These are phyloP conservation scores for Acarospora socialis DNA, from an alignment of 2,329 filamentous ascomycete species.

Conservation along the genomic window DNA sequence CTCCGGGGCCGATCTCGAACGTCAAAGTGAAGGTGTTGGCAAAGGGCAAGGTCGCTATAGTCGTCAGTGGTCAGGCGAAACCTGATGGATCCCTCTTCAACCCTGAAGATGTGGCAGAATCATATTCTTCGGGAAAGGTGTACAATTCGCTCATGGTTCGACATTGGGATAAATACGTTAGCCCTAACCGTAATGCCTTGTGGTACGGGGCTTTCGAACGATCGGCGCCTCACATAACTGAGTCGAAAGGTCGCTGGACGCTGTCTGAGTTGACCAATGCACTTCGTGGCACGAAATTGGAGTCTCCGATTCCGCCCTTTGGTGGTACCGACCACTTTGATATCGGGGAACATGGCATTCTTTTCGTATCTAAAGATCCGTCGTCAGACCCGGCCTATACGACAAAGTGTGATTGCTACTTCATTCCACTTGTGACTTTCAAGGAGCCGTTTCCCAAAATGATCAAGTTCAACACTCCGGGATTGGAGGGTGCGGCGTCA, in stretches of 20 bases:
- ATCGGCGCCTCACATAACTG: constrained; percentile 23
- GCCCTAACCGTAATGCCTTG: constrained; percentile 35
- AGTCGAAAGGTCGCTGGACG: constrained; percentile 22
- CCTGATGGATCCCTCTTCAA: constrained; percentile 35
- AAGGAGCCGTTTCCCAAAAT: constrained; percentile 30
- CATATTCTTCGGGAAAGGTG: constrained; percentile 30
- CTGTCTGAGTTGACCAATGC: constrained; percentile 31
- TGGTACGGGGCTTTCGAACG: constrained; percentile 34
- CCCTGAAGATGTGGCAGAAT: constrained; percentile 33
- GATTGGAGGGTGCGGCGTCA: constrained; percentile 9
- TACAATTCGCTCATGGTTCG: constrained; percentile 39
- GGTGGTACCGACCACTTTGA: constrained; percentile 33
- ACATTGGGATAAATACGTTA: constrained; percentile 39
- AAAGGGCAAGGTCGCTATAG: constrained; percentile 30
- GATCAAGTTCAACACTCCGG: constrained; percentile 40
- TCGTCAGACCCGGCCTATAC: constrained; percentile 30
- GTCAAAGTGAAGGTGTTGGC: constrained; percentile 31
- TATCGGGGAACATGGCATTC: constrained; percentile 30
- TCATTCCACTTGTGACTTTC: constrained; percentile 29
- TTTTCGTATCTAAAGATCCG: constrained; percentile 34
- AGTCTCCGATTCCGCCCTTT: constrained; percentile 35
- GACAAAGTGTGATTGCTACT: constrained; percentile 33
- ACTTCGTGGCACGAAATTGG: constrained; percentile 25
- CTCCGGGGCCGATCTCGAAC: constrained; percentile 31
- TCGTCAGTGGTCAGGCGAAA: constrained; percentile 33